A percentile compares a stretch with the other conserved stretches of the same genome.
phyloP scores from a whole-genome alignment of 1,284 basidiomycete genomes.

The Taiwanofungus camphoratus region DNA sequence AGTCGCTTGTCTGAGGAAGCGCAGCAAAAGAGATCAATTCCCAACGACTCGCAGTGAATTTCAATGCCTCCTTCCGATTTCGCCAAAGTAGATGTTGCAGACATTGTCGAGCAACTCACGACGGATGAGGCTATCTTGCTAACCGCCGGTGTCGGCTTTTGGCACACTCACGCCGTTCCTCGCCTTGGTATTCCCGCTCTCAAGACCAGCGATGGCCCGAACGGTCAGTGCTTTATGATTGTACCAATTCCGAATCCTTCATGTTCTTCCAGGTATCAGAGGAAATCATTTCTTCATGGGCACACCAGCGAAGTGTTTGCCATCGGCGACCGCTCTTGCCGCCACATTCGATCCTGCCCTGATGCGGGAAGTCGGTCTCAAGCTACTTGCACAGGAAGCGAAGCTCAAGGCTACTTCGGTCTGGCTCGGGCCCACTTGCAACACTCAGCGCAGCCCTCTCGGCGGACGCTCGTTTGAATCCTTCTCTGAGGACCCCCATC shows the following conservation, averaged over 20 bases:
- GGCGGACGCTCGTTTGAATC: slow-evolving; percentile 76
- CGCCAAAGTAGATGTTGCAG: slow-evolving; percentile 52
- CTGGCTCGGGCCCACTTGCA: slow-evolving; percentile 74
- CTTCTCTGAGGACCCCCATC: slow-evolving; percentile 76
- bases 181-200: slow-evolving; percentile 65
- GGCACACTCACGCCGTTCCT: slow-evolving; percentile 65
- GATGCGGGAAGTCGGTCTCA: slow-evolving; percentile 53
- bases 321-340: slow-evolving; percentile 62
- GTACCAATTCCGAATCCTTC: background rate
- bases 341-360: slow-evolving; percentile 71
- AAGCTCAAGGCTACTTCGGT: slow-evolving; percentile 65
- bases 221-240: slow-evolving; percentile 35
- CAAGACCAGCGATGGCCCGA: slow-evolving; percentile 75
- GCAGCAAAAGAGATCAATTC: no score
- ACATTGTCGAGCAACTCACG: slow-evolving; percentile 58
- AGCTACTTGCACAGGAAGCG: slow-evolving; percentile 67
- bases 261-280: slow-evolving; percentile 24
- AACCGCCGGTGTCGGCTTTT: slow-evolving; percentile 69
- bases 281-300: slow-evolving; percentile 36
- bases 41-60: no score
- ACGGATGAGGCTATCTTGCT: slow-evolving; percentile 67
- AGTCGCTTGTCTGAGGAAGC: no score
- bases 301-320: slow-evolving; percentile 58
- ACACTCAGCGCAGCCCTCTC: slow-evolving; percentile 72
- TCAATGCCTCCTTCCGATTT: slow-evolving; percentile 67